These are phyloP conservation scores for Fusarium marasasianum DNA, from an alignment of 2,329 filamentous ascomycete species.

Conservation along the genomic window DNA sequence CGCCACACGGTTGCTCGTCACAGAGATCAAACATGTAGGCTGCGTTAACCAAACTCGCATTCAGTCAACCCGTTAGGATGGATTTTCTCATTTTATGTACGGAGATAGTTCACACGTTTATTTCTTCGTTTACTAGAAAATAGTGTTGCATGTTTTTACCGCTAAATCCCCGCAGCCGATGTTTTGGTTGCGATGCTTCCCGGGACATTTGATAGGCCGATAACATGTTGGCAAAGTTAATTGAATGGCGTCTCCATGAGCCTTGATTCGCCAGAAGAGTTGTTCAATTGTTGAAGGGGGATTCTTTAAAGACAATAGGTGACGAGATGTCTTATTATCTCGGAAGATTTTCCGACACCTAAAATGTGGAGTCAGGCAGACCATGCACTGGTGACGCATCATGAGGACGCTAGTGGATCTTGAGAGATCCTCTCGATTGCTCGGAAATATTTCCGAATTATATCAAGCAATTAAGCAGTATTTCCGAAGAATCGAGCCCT, in stretches of 20 bases:
- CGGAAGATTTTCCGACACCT: neutral
- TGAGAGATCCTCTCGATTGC: neutral
- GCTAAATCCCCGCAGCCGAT: too few relatives aligned
- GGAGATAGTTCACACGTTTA: neutral
- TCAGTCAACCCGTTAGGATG: accelerated
- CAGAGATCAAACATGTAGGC: neutral
- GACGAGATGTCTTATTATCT: neutral
- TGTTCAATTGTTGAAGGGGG: neutral
- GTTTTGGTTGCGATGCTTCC: neutral
- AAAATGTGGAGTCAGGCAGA: neutral
- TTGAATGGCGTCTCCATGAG: neutral
- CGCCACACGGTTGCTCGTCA: neutral
- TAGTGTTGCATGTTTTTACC: neutral
- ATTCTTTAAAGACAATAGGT: neutral
- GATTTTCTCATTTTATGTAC: accelerated
- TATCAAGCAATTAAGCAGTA: neutral
- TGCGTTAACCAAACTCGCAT: too few relatives aligned
- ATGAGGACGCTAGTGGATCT: neutral
- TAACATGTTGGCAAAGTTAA: neutral
- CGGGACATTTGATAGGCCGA: neutral
- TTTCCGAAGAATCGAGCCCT: neutral
- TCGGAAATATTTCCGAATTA: neutral
- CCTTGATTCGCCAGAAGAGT: neutral
- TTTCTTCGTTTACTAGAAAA: neutral
- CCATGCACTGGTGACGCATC: neutral